A percentile compares a stretch with the other conserved stretches of the same genome.
Conservation (phyloP, 129 eudicot species). For the Arctium minus region DNA sequence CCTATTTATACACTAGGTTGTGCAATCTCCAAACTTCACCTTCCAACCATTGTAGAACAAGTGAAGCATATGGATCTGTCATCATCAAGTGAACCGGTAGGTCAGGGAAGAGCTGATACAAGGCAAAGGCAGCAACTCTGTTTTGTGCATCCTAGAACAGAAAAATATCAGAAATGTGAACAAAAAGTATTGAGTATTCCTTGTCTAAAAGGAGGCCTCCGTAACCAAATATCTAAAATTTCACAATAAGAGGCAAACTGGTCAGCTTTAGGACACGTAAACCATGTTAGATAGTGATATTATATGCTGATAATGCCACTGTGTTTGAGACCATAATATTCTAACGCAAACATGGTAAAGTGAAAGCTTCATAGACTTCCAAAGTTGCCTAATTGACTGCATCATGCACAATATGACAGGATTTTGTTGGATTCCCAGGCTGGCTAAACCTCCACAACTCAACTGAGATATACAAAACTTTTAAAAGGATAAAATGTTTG, state of each 20-base stretch:
- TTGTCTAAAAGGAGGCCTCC: constrained; percentile 7
- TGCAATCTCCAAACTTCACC: constrained; percentile 40
- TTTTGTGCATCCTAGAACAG: constrained; percentile 89
- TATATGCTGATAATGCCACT: neutral
- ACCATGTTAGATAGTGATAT: neutral
- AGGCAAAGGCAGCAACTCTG: constrained; percentile 90
- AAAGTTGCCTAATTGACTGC: neutral
- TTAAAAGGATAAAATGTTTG: neutral
- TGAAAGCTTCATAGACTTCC: neutral
- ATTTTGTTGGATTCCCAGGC: neutral
- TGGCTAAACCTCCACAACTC: neutral
- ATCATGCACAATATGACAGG: neutral
- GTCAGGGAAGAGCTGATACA: constrained; percentile 75
- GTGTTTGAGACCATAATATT: neutral
- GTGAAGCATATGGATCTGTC: constrained; percentile 73
- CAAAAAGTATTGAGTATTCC: neutral
- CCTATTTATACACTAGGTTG: neutral
- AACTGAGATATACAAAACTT: neutral
- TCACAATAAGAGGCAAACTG: neutral
- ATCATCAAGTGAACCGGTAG: constrained; percentile 82
- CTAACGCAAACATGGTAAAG: neutral
- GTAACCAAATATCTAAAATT: neutral
- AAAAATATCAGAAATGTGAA: constrained; percentile 2
- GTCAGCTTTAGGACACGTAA: neutral
- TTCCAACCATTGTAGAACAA: constrained; percentile 79